A percentile compares a stretch with the other conserved stretches of the same genome.
These are phyloP conservation scores for Blastomyces emzantsi DNA, from an alignment of 2,329 filamentous ascomycete species.

Conservation along the genomic window DNA sequence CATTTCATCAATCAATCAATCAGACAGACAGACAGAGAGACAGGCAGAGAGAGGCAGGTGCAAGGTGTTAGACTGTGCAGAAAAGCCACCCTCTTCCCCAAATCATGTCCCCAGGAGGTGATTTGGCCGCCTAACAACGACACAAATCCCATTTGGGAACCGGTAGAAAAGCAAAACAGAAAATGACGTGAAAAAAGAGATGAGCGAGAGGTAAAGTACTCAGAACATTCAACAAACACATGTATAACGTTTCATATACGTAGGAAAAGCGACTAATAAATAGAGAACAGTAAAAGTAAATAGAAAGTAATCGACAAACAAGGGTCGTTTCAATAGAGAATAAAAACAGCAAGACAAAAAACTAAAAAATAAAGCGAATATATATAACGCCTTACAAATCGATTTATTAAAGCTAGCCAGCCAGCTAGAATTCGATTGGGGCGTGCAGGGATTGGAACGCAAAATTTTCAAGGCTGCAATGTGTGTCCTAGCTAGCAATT, in stretches of 20 bases:
- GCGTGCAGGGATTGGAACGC: background rate
- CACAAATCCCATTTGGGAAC: background rate
- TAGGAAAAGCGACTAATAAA: background rate
- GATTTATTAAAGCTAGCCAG: background rate
- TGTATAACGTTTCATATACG: background rate
- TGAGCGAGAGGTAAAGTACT: background rate
- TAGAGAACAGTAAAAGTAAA: background rate
- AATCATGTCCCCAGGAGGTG: background rate
- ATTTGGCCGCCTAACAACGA: background rate
- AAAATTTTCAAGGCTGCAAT: background rate
- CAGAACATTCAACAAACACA: background rate
- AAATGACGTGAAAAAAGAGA: background rate
- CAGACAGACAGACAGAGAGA: background rate
- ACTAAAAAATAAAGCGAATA: background rate
- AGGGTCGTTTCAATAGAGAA: background rate
- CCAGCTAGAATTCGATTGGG: background rate
- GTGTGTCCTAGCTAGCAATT: background rate
- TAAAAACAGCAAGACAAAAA: background rate
- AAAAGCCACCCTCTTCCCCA: too few relatives aligned
- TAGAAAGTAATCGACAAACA: background rate
- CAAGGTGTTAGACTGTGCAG: background rate
- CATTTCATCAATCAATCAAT: background rate
- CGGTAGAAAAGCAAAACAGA: background rate
- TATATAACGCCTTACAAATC: background rate
- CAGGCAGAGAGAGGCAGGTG: too few relatives aligned